phyloP scores from a whole-genome alignment of 805 yeast species.

The Osmozyma mogii region DNA sequence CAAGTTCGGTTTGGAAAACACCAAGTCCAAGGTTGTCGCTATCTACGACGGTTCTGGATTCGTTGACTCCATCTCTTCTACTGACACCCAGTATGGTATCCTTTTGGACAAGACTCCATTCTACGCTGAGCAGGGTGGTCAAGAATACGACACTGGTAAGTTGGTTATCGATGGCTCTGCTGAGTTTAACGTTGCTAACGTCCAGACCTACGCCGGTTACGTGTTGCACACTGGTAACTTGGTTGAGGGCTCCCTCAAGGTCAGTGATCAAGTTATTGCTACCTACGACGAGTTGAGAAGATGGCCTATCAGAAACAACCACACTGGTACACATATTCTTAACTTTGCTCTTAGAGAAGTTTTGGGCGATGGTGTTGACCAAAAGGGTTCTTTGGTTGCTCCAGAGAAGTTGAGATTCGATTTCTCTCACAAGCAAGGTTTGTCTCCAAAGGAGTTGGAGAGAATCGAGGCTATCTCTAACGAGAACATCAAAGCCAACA shows the following conservation, averaged over 20 bases:
- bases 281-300: slow-evolving; percentile 90
- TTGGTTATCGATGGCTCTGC: slow-evolving; percentile 80
- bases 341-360: slow-evolving; percentile 83
- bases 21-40: slow-evolving; percentile 62
- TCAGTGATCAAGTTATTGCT: slow-evolving; percentile 70
- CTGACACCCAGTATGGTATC: slow-evolving; percentile 59
- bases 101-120: slow-evolving; percentile 86
- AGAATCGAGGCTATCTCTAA: slow-evolving; percentile 72
- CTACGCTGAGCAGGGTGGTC: slow-evolving; percentile 99
- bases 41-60: slow-evolving; percentile 63
- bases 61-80: slow-evolving; percentile 35
- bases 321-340: slow-evolving; percentile 94
- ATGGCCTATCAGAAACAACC: slow-evolving; percentile 95
- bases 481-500: slow-evolving; percentile 61
- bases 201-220: slow-evolving; percentile 88
- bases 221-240: slow-evolving; percentile 90
- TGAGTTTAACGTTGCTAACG: slow-evolving; percentile 87
- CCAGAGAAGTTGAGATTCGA: slow-evolving; percentile 95
- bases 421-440: slow-evolving; percentile 86
- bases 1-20: slow-evolving; percentile 69
- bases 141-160: slow-evolving; percentile 92
- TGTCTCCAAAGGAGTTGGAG: slow-evolving; percentile 61
- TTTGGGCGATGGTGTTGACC: slow-evolving; percentile 84
- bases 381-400: slow-evolving; percentile 94
- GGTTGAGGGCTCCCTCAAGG: slow-evolving; percentile 64